Base-by-base conservation (phyloP, 2,329 filamentous ascomycete genomes). In the Cladorrhinum sp. region DNA sequence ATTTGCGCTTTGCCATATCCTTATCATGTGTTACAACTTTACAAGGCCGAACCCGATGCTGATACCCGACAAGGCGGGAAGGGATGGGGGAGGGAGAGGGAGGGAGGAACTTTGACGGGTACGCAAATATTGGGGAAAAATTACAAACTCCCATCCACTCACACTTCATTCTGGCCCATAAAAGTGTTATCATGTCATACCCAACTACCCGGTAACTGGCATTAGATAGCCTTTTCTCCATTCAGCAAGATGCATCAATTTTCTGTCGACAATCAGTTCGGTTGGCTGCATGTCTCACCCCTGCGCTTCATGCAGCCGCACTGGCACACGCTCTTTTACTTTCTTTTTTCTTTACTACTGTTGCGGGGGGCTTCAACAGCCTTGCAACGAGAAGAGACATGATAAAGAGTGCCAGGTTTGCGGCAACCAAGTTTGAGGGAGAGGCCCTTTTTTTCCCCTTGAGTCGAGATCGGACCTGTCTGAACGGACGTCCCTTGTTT, bases 241-340 rank as follows among this genome's bases (percentile, higher is more conserved):
- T 29, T 29, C 25, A 29, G 25, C 25, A 29, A n/a, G 25, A 36
- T 9, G 32, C 32, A 16, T 36, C 32, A 8, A 5, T 36, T 36
- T 13, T 10, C 3, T 36, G 10, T 36, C 9, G 32, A 3, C 3
- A 12, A 36, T 36, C 32, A 36, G n/a, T 24, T 20, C 49, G 49
- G 49, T 27, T 48, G 22, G 16, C 18, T 32, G 53, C 53, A 56
- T 56, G 53, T 56, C 53, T 56, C 38, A 56, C 24, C 53, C 38
- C 53, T 56, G 38, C 41, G 9, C 16, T 49, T 49, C 20, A 20
- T 29, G 24, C 41, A 45, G 38, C 53, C 16, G 36, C 53, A 56
- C 18, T 56, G 36, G 36, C 53, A 56, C 53, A 48, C 53, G 16
- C 8, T 13, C 9, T 22, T 50, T 50, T 24, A n/a, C n/a, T n/a